These are phyloP conservation scores for Ehretia macrophylla DNA, from an alignment of 257 asterid genomes.

Conservation along the genomic window DNA sequence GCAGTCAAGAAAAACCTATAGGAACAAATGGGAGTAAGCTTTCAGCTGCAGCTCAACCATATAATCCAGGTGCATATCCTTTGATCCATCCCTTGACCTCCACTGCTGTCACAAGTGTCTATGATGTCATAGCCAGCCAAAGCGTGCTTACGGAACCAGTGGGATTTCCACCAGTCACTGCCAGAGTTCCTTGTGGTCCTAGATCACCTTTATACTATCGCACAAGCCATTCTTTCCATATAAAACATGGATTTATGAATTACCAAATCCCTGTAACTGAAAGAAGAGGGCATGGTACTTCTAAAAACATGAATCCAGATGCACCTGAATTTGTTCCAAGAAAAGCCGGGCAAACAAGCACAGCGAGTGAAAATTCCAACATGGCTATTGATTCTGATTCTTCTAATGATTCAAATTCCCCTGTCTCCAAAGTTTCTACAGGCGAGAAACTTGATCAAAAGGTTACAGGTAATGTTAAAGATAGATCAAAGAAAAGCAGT, in stretches of 20 bases:
- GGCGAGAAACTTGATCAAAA: slow-evolving; percentile 44
- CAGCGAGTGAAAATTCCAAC: slow-evolving; percentile 46
- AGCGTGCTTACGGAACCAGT: slow-evolving; percentile 53
- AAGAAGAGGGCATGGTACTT: slow-evolving; percentile 32
- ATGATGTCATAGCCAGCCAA: slow-evolving; percentile 63
- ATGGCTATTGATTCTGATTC: slow-evolving; percentile 33
- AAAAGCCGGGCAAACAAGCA: slow-evolving; percentile 47
- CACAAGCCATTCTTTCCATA: slow-evolving; percentile 47
- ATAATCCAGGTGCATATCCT: slow-evolving; percentile 71
- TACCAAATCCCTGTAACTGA: slow-evolving; percentile 51
- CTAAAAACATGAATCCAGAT: slow-evolving; percentile 82
- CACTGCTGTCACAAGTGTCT: slow-evolving; percentile 46
- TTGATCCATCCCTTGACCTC: slow-evolving; percentile 39
- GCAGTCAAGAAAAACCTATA: slow-evolving; percentile 44
- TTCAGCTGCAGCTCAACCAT: slow-evolving; percentile 92
- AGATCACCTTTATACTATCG: slow-evolving; percentile 79
- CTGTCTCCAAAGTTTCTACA: slow-evolving; percentile 26
- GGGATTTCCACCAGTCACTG: slow-evolving; percentile 76
- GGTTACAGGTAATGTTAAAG: slow-evolving; percentile 27
- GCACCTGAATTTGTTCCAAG: slow-evolving; percentile 92
- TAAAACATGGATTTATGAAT: slow-evolving; percentile 52
- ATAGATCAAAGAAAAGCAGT: slow-evolving; percentile 42
- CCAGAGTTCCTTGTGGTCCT: slow-evolving; percentile 95
- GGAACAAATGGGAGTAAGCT: slow-evolving; percentile 82
- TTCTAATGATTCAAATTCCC: slow-evolving; percentile 33